Percentiles rank a stretch among this genome's conserved stretches.
These are phyloP conservation scores for Annulohypoxylon maeteangense DNA, from an alignment of 495 filamentous ascomycete species.

Conservation along the genomic window DNA sequence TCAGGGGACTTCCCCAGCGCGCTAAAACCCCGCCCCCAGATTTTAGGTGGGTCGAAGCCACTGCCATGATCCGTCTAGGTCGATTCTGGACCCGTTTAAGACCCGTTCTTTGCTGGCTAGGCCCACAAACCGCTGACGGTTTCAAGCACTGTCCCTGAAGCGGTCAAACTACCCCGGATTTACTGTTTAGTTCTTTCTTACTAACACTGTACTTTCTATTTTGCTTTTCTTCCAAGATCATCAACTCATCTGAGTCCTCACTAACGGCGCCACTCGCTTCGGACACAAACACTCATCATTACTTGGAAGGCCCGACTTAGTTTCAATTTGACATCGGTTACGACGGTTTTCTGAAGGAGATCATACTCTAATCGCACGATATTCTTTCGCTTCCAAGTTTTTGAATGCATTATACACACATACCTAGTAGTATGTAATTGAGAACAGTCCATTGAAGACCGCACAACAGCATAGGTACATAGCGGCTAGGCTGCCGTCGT, in stretches of 20 bases:
- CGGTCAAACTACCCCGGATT: neutral
- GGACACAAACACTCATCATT: neutral
- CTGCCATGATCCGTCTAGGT: slow-evolving; percentile 9
- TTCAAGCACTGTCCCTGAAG: slow-evolving; percentile 22
- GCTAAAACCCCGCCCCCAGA: slow-evolving; percentile 44
- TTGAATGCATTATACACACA: neutral
- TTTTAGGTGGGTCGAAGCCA: slow-evolving; percentile 21
- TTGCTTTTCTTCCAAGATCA: neutral
- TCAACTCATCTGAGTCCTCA: neutral
- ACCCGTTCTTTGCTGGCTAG: slow-evolving; percentile 20
- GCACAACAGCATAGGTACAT: neutral
- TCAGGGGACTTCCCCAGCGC: slow-evolving; percentile 23
- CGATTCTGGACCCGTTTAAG: neutral
- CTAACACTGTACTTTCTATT: slow-evolving; percentile 16
- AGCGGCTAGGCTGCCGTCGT: slow-evolving; percentile 11
- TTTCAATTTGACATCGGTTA: neutral
- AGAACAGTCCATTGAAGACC: neutral
- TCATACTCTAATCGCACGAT: slow-evolving; percentile 27
- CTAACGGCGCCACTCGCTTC: neutral
- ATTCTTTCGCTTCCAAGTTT: slow-evolving; percentile 4
- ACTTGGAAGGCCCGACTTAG: neutral
- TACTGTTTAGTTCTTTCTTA: neutral
- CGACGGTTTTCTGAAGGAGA: neutral
- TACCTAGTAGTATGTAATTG: neutral
- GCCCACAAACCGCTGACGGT: slow-evolving; percentile 6